These are phyloP conservation scores for Neoboletus subvelutipes DNA, from an alignment of 768 basidiomycete species.

Conservation along the genomic window DNA sequence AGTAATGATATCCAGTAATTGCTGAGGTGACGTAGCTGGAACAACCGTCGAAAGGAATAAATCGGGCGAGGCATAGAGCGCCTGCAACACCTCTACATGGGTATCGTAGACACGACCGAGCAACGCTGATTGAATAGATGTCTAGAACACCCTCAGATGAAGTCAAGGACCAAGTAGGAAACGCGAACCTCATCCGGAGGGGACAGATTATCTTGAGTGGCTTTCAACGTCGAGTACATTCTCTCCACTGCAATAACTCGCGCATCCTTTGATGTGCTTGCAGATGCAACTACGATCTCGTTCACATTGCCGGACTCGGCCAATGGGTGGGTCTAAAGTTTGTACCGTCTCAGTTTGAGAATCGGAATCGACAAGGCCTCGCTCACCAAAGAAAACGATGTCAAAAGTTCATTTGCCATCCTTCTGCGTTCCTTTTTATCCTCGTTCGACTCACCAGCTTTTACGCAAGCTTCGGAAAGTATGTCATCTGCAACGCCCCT, in stretches of 20 bases:
- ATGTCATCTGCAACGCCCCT: slow-evolving; percentile 41
- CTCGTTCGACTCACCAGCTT: slow-evolving; percentile 17
- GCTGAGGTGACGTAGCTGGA: slow-evolving; percentile 18
- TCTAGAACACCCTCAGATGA: slow-evolving; percentile 35
- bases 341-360: neutral
- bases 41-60: slow-evolving; percentile 40
- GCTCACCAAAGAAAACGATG: slow-evolving; percentile 59
- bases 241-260: slow-evolving; percentile 60
- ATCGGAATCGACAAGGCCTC: neutral
- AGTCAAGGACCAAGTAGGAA: neutral
- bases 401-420: slow-evolving; percentile 50
- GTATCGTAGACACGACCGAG: slow-evolving; percentile 69
- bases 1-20: slow-evolving; percentile 23
- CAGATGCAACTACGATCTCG: slow-evolving; percentile 52
- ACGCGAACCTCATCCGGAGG: slow-evolving; percentile 36
- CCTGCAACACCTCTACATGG: slow-evolving; percentile 57
- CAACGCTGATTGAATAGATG: slow-evolving; percentile 61
- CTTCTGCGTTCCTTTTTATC: slow-evolving; percentile 38
- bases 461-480: slow-evolving; percentile 24
- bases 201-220: slow-evolving; percentile 21
- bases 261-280: slow-evolving; percentile 58
- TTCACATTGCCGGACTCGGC: slow-evolving; percentile 37
- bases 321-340: slow-evolving; percentile 22
- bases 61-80: slow-evolving; percentile 58
- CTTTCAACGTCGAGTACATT: slow-evolving; percentile 44